phyloP scores from a whole-genome alignment of 345 rosid genomes.

The Xanthoceras sorbifolium region DNA sequence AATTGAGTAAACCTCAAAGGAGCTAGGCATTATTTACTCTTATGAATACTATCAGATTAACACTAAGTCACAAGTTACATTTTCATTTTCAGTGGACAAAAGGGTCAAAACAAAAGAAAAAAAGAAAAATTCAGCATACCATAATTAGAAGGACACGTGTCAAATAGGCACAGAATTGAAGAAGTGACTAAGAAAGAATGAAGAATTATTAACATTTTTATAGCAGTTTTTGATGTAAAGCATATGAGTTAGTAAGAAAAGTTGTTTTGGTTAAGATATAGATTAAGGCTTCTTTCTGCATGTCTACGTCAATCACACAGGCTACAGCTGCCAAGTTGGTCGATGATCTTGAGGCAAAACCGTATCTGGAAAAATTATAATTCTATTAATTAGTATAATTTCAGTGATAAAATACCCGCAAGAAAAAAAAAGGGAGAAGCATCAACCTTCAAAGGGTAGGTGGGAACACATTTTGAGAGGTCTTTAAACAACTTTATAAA shows the following conservation, averaged over 20 bases:
- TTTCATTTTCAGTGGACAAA: no score
- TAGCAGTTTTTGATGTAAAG: neutral
- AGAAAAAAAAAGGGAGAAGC: neutral
- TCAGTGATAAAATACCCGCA: neutral
- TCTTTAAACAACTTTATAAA: neutral
- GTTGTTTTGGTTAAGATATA: neutral
- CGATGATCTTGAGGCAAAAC: constrained; percentile 17
- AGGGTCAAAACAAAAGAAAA: no score
- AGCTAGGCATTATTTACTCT: no score
- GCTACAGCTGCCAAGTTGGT: neutral
- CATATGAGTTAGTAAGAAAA: neutral
- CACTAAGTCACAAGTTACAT: no score
- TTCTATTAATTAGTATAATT: no score
- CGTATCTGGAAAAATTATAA: neutral
- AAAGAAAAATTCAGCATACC: no score
- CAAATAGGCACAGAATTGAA: neutral
- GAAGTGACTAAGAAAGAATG: constrained; percentile 3
- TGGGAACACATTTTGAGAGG: neutral
- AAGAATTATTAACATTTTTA: constrained; percentile 2
- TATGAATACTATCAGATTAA: no score
- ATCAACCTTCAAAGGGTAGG: neutral
- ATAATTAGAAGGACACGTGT: no score
- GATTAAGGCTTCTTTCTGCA: neutral
- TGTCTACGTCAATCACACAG: neutral
- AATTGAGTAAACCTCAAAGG: no score